A percentile compares a stretch with the other conserved stretches of the same genome.
Evolutionary conservation across 345 rosid genomes (phyloP).

Genomic region (Erodium maritimum): DNA sequence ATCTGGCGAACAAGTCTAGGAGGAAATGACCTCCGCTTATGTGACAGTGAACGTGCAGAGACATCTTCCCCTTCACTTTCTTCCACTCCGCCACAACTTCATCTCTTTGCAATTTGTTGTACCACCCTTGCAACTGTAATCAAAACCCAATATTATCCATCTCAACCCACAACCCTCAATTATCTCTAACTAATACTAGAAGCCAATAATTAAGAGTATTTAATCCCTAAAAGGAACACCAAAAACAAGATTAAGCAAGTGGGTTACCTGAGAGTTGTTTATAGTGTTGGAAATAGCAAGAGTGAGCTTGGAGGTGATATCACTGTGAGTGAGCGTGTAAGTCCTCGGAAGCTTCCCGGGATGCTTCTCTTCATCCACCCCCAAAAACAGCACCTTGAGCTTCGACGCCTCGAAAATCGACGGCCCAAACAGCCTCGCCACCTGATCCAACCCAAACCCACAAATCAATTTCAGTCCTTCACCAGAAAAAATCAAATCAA

Average conservation of each 20-base stretch:
- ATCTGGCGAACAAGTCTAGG: constrained; percentile 47
- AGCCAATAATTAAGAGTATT: neutral
- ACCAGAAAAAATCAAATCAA: neutral
- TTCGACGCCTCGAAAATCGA: constrained; percentile 92
- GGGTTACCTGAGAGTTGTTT: constrained; percentile 76
- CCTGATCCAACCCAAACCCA: constrained; percentile 29
- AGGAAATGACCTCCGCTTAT: constrained; percentile 95
- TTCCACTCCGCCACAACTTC: constrained; percentile 73
- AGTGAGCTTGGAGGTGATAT: constrained; percentile 72
- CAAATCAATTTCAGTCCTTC: neutral
- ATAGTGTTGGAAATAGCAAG: constrained; percentile 85
- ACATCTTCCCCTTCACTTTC: constrained; percentile 86
- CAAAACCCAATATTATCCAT: constrained; percentile 4
- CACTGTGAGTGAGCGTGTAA: constrained; percentile 90
- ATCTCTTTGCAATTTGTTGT: constrained; percentile 69
- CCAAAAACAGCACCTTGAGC: constrained; percentile 71
- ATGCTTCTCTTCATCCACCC: constrained; percentile 61
- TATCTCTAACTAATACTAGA: too few relatives aligned
- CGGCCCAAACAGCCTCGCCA: constrained; percentile 90
- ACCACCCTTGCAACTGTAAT: constrained; percentile 87
- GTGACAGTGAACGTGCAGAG: constrained; percentile 93
- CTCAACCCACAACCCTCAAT: neutral
- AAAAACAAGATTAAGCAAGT: neutral
- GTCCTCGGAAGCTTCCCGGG: constrained; percentile 59
- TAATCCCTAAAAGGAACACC: neutral